These are phyloP conservation scores for Eremothecium coryli DNA, from an alignment of 1,139 yeast species.

Conservation along the genomic window DNA sequence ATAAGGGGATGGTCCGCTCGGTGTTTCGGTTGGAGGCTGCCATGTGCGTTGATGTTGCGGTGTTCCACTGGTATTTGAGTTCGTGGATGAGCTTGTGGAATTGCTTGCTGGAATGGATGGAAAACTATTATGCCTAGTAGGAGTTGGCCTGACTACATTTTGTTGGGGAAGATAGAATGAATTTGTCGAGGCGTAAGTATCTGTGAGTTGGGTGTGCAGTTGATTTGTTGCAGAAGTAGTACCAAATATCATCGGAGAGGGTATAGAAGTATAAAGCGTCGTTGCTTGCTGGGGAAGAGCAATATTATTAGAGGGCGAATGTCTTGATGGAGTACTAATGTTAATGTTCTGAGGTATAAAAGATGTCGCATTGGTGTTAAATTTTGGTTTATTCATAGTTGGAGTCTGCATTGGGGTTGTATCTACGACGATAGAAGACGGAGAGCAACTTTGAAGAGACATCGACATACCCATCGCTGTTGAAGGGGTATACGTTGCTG, in stretches of 20 bases:
- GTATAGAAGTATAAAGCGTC: conserved; percentile 2
- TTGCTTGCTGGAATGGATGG: conserved; percentile 4
- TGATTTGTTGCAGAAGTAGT: not conserved
- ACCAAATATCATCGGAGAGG: conserved; percentile 5
- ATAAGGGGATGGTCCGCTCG: not conserved
- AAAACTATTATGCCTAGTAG: conserved; percentile 4
- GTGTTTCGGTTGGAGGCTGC: conserved; percentile 9
- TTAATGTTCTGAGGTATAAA: conserved; percentile 8
- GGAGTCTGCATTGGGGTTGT: conserved; percentile 3
- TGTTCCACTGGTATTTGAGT: conserved; percentile 2
- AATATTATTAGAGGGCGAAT: conserved; percentile 2
- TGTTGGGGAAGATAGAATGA: conserved; percentile 3
- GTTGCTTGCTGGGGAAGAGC: conserved; percentile 2
- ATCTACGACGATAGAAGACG: not conserved
- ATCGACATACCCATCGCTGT: not conserved
- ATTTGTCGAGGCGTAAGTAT: conserved; percentile 1
- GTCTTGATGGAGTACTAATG: conserved; percentile 3
- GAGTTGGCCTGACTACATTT: conserved; percentile 4
- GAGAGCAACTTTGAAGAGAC: not conserved
- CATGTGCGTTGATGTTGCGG: conserved; percentile 5
- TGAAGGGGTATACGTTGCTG: not conserved
- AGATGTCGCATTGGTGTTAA: conserved; percentile 11
- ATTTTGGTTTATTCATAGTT: conserved; percentile 6
- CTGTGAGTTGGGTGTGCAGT: conserved; percentile 2
- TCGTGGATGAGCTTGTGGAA: conserved; percentile 1